Evolutionary conservation across 2,329 filamentous ascomycete genomes (phyloP), one percentile per base, ranked within the genome.

Genomic region (Aureobasidium sp.): DNA sequence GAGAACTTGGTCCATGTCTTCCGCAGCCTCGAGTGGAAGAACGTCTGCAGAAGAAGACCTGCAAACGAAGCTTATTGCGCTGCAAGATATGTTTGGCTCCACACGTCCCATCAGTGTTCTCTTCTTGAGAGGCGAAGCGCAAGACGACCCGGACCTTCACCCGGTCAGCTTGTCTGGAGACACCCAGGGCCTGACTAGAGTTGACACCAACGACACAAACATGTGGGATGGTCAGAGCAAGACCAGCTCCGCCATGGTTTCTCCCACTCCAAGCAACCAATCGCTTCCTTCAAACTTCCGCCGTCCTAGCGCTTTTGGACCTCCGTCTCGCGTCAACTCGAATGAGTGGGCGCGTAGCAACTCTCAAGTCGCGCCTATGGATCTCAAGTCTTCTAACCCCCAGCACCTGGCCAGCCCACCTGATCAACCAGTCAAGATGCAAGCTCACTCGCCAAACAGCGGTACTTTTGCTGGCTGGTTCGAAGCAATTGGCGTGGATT

Each of bases 1-100:
- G 75, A 82, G 93, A 63, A 96, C 91, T 0, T 97, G 92, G 91
- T 97, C 93, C 11, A 90, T 96, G 82, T 92, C 91, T 27, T 97
- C 93, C 6, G 77, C 77, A 35, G 76, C 74, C 39, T 78, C 79
- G 7, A 73, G 72, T 56, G 71, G 78, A 50, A 73, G 77, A 47
- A 71, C 73, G 15, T 73, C 77, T 50, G 77, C 77, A 2, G 79
- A 81, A 70, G 90, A 94, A 68, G 90, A 94, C 69, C 74, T 93
- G 27, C 88, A 91, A 68, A 83, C 84, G 73, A 93, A 93, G 74
- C 79, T 94, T 31, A 86, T 88, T 67, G 87, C 84, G 1, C 78
- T 92, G 44, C 88, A 93, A 73, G 90, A 93, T 69, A 94, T 94
- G 90, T 94, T 94, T 71, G 90, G 87, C 17, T 94, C 89, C 69